These are phyloP conservation scores for Neolentinus lepideus DNA, from an alignment of 1,284 basidiomycete genomes.

Conservation along the genomic window DNA sequence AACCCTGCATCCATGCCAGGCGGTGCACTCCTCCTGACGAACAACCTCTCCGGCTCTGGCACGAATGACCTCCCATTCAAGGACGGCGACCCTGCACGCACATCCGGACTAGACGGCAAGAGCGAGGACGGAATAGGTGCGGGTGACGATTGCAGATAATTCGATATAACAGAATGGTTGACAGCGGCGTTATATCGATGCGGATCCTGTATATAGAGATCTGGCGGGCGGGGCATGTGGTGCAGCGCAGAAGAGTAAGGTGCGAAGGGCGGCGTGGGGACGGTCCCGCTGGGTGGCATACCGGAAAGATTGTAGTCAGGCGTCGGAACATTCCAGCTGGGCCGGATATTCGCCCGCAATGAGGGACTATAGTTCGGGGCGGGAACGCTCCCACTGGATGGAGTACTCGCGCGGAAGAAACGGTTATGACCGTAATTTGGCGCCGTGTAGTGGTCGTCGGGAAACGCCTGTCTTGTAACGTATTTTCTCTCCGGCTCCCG, in stretches of 20 bases:
- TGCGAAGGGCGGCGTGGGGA: too few relatives aligned
- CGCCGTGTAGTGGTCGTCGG: background rate
- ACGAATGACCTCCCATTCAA: background rate
- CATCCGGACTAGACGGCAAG: background rate
- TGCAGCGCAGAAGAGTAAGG: too few relatives aligned
- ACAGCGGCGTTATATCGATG: background rate
- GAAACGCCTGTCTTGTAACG: background rate
- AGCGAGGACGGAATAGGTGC: background rate
- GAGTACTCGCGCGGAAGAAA: background rate
- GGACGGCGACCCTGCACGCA: background rate
- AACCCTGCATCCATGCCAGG: background rate
- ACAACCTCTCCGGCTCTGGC: background rate
- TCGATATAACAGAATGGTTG: background rate
- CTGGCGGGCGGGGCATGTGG: background rate
- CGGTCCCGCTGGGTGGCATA: background rate
- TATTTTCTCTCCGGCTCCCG: background rate
- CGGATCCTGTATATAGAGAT: background rate
- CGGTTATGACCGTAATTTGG: background rate
- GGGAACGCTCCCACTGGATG: background rate
- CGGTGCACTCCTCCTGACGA: background rate
- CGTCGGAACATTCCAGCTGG: background rate
- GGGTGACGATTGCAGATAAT: background rate
- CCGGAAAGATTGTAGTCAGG: background rate
- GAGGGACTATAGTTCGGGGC: background rate
- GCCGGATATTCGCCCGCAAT: too few relatives aligned